These are phyloP conservation scores for Pleurotus ostreatus DNA, from an alignment of 768 basidiomycete species.

Conservation along the genomic window DNA sequence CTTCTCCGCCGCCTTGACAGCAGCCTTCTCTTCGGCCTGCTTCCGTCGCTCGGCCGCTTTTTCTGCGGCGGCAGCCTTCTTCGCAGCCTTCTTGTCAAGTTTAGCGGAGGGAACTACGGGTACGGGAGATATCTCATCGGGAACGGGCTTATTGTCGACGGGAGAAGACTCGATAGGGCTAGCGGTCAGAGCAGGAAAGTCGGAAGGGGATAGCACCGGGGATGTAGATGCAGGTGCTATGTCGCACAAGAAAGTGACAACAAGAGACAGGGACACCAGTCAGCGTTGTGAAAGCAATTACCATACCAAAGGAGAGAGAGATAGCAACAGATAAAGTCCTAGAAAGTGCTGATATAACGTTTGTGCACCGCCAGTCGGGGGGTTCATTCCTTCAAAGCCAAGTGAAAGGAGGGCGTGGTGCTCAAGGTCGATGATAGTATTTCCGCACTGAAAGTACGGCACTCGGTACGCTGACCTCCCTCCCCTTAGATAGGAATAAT, in stretches of 20 bases:
- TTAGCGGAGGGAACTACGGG: constrained; percentile 48
- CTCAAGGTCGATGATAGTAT: constrained; percentile 68
- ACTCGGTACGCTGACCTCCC: constrained; percentile 83
- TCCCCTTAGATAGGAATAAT: constrained; percentile 61
- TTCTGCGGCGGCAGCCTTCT: constrained; percentile 59
- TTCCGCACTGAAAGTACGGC: constrained; percentile 90
- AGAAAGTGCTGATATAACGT: constrained; percentile 10
- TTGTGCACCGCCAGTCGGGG: constrained; percentile 20
- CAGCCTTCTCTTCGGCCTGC: constrained; percentile 54
- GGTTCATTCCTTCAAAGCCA: constrained; percentile 35
- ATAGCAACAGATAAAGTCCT: constrained; percentile 20
- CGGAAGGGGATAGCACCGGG: constrained; percentile 53
- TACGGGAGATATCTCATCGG: constrained; percentile 24
- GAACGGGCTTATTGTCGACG: constrained; percentile 25
- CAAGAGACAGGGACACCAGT: constrained; percentile 34
- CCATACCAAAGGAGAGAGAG: constrained; percentile 33
- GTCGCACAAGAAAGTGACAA: constrained; percentile 26
- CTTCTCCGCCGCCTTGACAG: constrained; percentile 49
- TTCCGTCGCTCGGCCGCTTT: constrained; percentile 60
- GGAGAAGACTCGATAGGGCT: constrained; percentile 17
- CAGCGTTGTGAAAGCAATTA: constrained; percentile 50
- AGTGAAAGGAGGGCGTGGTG: constrained; percentile 25
- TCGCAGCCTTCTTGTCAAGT: constrained; percentile 58
- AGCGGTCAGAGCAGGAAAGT: constrained; percentile 70
- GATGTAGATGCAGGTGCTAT: constrained; percentile 36